These are phyloP conservation scores for Musa troglodytarum DNA, from an alignment of 176 grass and related monocot species.

Conservation along the genomic window DNA sequence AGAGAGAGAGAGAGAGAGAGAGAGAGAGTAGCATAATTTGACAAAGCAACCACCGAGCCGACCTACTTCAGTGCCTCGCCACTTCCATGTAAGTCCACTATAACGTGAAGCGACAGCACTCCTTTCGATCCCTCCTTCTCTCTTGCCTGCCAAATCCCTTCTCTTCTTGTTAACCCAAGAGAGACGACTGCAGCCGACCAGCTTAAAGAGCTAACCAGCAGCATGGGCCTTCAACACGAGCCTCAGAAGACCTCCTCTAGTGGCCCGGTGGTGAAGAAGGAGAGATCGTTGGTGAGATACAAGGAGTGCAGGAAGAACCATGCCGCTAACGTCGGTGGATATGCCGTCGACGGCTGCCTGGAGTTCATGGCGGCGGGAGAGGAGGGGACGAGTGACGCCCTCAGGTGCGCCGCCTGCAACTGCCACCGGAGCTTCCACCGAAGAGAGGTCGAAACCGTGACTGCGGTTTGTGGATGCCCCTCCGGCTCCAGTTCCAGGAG, in stretches of 20 bases:
- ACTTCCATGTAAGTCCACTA: slow-evolving; percentile 1
- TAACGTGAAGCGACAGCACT: not conserved
- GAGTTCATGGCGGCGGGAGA: slow-evolving; percentile 1
- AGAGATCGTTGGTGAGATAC: not conserved
- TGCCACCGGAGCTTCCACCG: not conserved
- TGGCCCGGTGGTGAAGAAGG: not conserved
- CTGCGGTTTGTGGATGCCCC: too few relatives aligned
- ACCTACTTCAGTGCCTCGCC: not conserved
- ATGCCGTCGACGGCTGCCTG: slow-evolving; percentile 4
- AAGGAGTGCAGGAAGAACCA: slow-evolving; percentile 1
- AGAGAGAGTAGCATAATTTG: not conserved
- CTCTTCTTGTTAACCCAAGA: too few relatives aligned
- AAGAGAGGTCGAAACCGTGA: too few relatives aligned
- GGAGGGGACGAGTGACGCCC: slow-evolving; percentile 2
- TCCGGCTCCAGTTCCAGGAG: not conserved
- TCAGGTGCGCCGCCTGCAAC: not conserved
- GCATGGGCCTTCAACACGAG: not conserved
- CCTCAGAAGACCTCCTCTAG: not conserved
- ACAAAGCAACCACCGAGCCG: slow-evolving; percentile 1
- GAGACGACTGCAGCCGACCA: too few relatives aligned
- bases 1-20: too few relatives aligned
- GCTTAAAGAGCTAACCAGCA: too few relatives aligned
- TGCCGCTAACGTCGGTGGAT: not conserved
- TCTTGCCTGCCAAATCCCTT: too few relatives aligned
- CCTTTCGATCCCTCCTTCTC: not conserved